Evolutionary conservation across 1,284 basidiomycete genomes (phyloP).

Genomic region (Uromyces viciae-fabae): DNA sequence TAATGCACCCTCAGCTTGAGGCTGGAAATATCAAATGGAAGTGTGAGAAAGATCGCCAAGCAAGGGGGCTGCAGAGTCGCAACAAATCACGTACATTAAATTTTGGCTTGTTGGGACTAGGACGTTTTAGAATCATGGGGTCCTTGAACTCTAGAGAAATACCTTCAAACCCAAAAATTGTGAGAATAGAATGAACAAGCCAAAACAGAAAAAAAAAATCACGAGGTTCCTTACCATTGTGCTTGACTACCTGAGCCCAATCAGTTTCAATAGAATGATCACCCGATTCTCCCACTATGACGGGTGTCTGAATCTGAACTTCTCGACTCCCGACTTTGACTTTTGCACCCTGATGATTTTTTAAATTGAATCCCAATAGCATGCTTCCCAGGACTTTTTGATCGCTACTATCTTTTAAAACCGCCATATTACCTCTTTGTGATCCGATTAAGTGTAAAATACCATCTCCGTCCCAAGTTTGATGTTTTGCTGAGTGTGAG

Average conservation of each 20-base stretch:
- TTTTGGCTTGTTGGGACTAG: background rate
- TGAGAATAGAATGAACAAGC: background rate
- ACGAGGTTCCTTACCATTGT: background rate
- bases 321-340: slow-evolving; percentile 33
- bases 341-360: background rate
- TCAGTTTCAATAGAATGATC: background rate
- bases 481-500: background rate
- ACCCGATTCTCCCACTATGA: background rate
- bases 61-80: background rate
- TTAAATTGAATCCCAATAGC: background rate
- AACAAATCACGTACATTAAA: slow-evolving; percentile 18
- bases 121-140: slow-evolving; percentile 25
- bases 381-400: slow-evolving; percentile 20
- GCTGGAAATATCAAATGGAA: slow-evolving; percentile 58
- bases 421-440: slow-evolving; percentile 22
- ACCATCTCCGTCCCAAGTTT: slow-evolving; percentile 39
- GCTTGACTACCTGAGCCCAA: slow-evolving; percentile 37
- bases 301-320: slow-evolving; percentile 28
- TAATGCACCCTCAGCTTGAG: slow-evolving; percentile 69
- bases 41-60: background rate
- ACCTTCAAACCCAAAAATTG: background rate
- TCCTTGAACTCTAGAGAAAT: background rate
- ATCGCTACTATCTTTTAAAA: slow-evolving; percentile 30
- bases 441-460: slow-evolving; percentile 9
- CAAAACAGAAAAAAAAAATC: background rate